phyloP scores from a whole-genome alignment of 2,329 filamentous ascomycete species.

The Epichloe elymi region DNA sequence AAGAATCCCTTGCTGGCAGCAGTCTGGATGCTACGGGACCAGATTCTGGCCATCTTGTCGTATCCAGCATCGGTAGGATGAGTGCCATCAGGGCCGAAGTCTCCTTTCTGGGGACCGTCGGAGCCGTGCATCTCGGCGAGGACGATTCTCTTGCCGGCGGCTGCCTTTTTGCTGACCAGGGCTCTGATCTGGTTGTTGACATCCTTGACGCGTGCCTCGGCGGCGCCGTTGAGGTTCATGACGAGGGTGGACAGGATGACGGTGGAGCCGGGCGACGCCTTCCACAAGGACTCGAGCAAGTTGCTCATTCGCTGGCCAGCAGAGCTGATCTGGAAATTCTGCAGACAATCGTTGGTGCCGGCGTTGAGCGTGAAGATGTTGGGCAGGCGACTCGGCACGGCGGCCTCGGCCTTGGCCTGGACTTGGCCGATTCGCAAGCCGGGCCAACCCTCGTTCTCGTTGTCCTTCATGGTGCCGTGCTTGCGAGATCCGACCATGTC shows the following conservation, averaged over 20 bases:
- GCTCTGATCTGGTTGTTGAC: conserved; percentile 22
- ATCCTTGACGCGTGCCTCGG: conserved; percentile 14
- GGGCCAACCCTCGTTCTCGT: conserved; percentile 32
- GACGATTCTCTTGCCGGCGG: conserved; percentile 19
- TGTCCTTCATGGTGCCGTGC: conserved; percentile 26
- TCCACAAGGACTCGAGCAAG: conserved; percentile 24
- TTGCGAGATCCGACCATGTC: conserved; percentile 18
- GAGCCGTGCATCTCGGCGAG: conserved; percentile 26
- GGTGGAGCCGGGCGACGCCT: conserved; percentile 17
- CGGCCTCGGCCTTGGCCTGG: conserved; percentile 17
- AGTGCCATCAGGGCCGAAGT: conserved; percentile 23
- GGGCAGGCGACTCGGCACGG: conserved; percentile 20
- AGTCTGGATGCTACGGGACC: conserved; percentile 18
- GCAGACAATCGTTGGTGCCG: conserved; percentile 30
- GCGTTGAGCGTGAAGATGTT: conserved; percentile 29
- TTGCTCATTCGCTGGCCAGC: conserved; percentile 20
- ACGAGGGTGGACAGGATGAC: conserved; percentile 27
- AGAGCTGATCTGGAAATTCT: conserved; percentile 16
- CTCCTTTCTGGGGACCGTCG: conserved; percentile 16
- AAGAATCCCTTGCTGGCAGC: conserved; percentile 14
- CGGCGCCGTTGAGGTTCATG: conserved; percentile 16
- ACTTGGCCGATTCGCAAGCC: conserved; percentile 28
- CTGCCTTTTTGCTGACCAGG: conserved; percentile 16
- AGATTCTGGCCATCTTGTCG: conserved; percentile 27
- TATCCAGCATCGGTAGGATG: conserved; percentile 28